Evolutionary conservation across 495 filamentous ascomycete species (phyloP).

Genomic region (Hypoxylon perforatum): DNA sequence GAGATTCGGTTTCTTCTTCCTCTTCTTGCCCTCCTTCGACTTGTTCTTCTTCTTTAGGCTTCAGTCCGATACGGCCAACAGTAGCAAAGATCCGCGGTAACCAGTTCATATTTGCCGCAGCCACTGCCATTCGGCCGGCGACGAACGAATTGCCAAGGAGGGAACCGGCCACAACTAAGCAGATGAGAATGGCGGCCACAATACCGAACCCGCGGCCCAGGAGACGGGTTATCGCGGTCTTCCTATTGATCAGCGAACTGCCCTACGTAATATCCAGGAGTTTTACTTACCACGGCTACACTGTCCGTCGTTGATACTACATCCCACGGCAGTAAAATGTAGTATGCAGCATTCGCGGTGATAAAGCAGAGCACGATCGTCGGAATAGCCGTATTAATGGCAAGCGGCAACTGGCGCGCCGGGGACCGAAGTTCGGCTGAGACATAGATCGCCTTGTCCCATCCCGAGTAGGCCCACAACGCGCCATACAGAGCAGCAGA

Average conservation of each 20-base stretch:
- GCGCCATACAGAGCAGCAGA: constrained; percentile 66
- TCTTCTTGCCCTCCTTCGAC: constrained; percentile 14
- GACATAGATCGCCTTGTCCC: constrained; percentile 70
- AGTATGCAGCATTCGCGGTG: constrained; percentile 64
- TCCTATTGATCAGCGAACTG: not conserved
- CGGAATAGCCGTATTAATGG: constrained; percentile 66
- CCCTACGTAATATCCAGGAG: not conserved
- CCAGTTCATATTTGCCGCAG: constrained; percentile 64
- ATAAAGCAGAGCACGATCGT: constrained; percentile 67
- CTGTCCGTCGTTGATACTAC: constrained; percentile 63
- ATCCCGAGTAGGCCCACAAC: constrained; percentile 68
- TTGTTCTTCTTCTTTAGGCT: constrained; percentile 22
- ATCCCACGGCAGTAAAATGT: constrained; percentile 66
- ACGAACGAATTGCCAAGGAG: constrained; percentile 68
- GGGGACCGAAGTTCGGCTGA: constrained; percentile 63
- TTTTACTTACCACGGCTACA: constrained; percentile 63
- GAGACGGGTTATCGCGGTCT: constrained; percentile 65
- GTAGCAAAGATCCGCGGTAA: constrained; percentile 57
- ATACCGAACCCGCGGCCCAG: constrained; percentile 60
- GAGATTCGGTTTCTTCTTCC: constrained; percentile 13
- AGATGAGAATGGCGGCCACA: constrained; percentile 60
- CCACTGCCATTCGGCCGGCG: constrained; percentile 65
- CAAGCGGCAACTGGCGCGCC: constrained; percentile 62
- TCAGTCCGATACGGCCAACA: constrained; percentile 52
- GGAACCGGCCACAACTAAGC: constrained; percentile 64